Conservation (phyloP, 352 stramenopile species). For the Pythium insidiosum region DNA sequence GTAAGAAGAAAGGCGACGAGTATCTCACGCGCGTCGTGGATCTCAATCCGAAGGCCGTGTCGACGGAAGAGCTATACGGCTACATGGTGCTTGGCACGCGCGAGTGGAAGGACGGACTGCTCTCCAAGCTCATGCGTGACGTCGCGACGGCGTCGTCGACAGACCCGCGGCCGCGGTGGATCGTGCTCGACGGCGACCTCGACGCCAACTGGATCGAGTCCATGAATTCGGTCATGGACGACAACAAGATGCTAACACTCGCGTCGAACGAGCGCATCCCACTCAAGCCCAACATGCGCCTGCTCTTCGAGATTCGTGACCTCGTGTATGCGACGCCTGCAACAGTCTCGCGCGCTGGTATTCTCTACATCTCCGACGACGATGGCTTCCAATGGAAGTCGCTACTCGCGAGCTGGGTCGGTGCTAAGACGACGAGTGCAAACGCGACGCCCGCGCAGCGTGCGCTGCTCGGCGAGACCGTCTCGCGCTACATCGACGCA, state of each 20-base stretch:
- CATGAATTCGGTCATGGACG: constrained; percentile 90
- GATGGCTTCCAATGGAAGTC: constrained; percentile 90
- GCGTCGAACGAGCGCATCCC: constrained; percentile 95
- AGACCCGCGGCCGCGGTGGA: constrained; percentile 87
- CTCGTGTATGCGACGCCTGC: constrained; percentile 92
- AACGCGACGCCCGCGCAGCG: constrained; percentile 51
- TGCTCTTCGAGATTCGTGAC: constrained; percentile 96
- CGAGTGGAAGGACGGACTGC: constrained; percentile 94
- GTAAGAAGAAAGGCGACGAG: constrained; percentile 63
- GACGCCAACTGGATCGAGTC: constrained; percentile 86
- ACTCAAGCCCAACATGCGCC: constrained; percentile 90
- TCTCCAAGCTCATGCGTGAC: constrained; percentile 93
- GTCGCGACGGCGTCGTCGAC: constrained; percentile 54
- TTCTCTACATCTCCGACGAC: constrained; percentile 91
- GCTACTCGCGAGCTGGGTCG: constrained; percentile 89
- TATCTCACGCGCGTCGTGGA: constrained; percentile 73
- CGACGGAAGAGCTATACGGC: constrained; percentile 95
- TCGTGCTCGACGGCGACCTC: constrained; percentile 91
- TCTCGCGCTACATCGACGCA: constrained; percentile 86
- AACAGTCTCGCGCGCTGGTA: constrained; percentile 92
- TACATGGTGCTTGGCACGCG: constrained; percentile 91
- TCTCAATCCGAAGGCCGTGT: constrained; percentile 94
- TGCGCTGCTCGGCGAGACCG: constrained; percentile 32
- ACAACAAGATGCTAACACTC: constrained; percentile 86
- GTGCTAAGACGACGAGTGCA: constrained; percentile 55